Base-by-base conservation (phyloP, 192 early-diverging fungal genomes). In the Backusella mclennaniae region DNA sequence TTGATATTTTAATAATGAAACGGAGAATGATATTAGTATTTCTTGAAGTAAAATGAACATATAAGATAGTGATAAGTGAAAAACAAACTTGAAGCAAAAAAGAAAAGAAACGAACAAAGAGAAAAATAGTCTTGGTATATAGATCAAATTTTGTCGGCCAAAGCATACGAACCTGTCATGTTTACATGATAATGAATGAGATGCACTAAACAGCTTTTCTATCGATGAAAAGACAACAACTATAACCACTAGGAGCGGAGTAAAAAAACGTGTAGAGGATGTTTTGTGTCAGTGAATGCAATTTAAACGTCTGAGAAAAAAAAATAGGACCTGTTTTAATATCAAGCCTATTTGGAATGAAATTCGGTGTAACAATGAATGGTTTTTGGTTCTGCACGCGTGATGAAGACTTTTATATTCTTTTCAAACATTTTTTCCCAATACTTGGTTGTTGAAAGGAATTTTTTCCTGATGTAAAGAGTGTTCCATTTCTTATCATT, bases 301-400 rank as follows among this genome's bases (percentile, higher is more conserved):
- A 63, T 63, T 63, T 63, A 63, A 63, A 63, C 56, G 56, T 23
- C 56, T 63, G 56, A 63, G 56, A 63, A 63, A 63, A 26, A 26
- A 63, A 63, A 53, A 63, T 23, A 63, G 56, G 56, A 23, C 56
- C 56, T 63, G 9, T 63, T 63, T 63, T 29, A 63, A 63, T 63
- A 63, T 49, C 46, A 49, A 49, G 46, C 46, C 46, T 49, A 49
- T 29, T 63, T 63, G 56, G 56, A 63, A 63, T 63, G 56, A 63
- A 63, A 23, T 63, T 29, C 26, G 23, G 56, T 63, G 56, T 63
- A 63, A 63, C 56, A 63, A 26, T 63, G 9, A 12, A 59, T 59
- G 23, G 53, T 23, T 59, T 59, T 59, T 59, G 56, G 56, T 63
- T 63, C 23, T 63, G 21, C 23, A 63, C 56, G 56, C 56, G 56